A percentile compares a stretch with the other conserved stretches of the same genome.
Evolutionary conservation across 2,329 filamentous ascomycete species (phyloP).

Genomic region (Cladosporium sp.): DNA sequence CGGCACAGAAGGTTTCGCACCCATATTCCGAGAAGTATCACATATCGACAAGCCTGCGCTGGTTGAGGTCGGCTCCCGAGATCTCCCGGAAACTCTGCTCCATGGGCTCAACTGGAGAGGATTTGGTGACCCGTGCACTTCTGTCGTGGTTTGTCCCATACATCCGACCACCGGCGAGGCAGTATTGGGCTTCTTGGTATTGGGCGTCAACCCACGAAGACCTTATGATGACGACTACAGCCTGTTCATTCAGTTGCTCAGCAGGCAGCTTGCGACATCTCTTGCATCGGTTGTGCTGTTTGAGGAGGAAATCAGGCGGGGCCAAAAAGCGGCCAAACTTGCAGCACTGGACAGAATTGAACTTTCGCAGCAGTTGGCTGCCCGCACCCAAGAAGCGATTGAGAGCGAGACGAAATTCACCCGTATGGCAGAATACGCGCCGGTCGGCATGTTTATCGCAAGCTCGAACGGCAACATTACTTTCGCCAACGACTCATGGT

Average conservation of each 20-base stretch:
- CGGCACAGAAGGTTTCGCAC: slow-evolving; percentile 71
- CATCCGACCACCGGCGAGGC: slow-evolving; percentile 73
- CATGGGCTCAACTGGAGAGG: slow-evolving; percentile 69
- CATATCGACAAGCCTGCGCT: slow-evolving; percentile 66
- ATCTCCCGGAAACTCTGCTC: slow-evolving; percentile 64
- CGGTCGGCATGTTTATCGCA: slow-evolving; percentile 84
- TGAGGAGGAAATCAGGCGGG: slow-evolving; percentile 76
- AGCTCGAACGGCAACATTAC: slow-evolving; percentile 68
- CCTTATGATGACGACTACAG: slow-evolving; percentile 80
- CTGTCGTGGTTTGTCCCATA: slow-evolving; percentile 75
- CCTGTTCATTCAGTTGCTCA: slow-evolving; percentile 73
- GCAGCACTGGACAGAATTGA: slow-evolving; percentile 76
- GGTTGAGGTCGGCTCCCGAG: slow-evolving; percentile 65
- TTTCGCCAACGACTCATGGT: slow-evolving; percentile 79
- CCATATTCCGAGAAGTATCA: slow-evolving; percentile 75
- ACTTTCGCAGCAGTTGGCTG: slow-evolving; percentile 71
- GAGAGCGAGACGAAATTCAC: slow-evolving; percentile 76
- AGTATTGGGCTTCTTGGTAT: slow-evolving; percentile 74
- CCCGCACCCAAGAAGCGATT: slow-evolving; percentile 57
- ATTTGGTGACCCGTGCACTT: slow-evolving; percentile 68
- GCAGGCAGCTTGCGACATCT: slow-evolving; percentile 74
- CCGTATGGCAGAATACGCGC: slow-evolving; percentile 80
- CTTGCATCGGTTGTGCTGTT: slow-evolving; percentile 80
- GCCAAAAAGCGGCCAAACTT: slow-evolving; percentile 70
- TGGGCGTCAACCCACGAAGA: slow-evolving; percentile 75